These are phyloP conservation scores for Kappamyces sp. DNA, from an alignment of 192 early-diverging fungal genomes.

Conservation along the genomic window DNA sequence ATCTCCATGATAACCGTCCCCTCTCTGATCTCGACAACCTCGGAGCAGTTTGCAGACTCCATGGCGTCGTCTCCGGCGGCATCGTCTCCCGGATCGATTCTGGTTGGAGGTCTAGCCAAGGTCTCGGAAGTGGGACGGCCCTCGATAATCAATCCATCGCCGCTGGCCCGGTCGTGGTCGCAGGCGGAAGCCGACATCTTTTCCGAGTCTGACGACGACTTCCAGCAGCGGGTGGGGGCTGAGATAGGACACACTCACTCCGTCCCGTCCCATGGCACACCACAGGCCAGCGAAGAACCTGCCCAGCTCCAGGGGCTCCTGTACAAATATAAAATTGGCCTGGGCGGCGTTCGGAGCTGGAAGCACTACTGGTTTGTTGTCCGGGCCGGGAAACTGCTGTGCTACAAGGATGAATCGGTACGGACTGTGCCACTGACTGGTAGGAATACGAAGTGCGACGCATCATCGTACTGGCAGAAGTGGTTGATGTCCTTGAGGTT, in stretches of 20 bases:
- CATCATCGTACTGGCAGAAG: constrained; percentile 32
- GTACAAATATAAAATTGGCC: constrained; percentile 1
- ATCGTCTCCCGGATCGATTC: too few species aligned
- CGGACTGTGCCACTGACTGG: constrained; percentile 14
- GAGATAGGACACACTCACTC: too few species aligned
- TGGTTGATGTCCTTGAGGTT: constrained; percentile 41
- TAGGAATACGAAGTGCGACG: constrained; percentile 47
- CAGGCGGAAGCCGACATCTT: too few species aligned
- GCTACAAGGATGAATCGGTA: constrained; percentile 42
- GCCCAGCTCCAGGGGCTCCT: background rate
- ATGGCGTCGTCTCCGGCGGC: too few species aligned
- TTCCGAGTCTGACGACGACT: too few species aligned
- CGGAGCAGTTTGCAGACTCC: too few species aligned
- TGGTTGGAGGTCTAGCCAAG: too few species aligned
- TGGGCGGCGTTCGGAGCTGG: constrained; percentile 27
- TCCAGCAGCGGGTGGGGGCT: too few species aligned
- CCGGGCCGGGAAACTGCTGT: constrained; percentile 30
- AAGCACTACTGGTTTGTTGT: constrained; percentile 48
- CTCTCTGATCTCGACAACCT: constrained; percentile 1
- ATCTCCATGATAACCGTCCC: constrained; percentile 7
- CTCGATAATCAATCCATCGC: too few species aligned
- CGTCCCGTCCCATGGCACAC: background rate
- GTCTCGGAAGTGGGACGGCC: too few species aligned
- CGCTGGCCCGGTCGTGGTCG: too few species aligned
- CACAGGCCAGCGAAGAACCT: background rate